Evolutionary conservation across 306 rosid species (phyloP).

Genomic region (Ormosia emarginata): DNA sequence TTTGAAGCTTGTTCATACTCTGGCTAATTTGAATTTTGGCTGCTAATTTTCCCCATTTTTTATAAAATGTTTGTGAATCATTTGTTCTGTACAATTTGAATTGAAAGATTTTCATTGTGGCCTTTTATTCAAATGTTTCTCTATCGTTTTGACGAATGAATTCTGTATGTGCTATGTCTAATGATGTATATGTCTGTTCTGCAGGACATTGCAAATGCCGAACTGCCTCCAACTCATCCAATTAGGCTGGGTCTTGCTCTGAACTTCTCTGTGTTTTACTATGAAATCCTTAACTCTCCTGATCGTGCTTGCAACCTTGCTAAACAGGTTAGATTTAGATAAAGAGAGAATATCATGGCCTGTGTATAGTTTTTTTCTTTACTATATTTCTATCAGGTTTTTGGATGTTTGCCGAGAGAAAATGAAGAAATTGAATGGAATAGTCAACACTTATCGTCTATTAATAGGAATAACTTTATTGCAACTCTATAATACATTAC

Average conservation of each 20-base stretch:
- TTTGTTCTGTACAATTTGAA: not conserved
- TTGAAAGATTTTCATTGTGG: not conserved
- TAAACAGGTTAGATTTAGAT: slow-evolving; percentile 64
- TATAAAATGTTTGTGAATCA: not conserved
- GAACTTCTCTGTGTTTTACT: slow-evolving; percentile 93
- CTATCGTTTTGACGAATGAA: not conserved
- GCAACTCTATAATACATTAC: not conserved
- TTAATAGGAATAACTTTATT: not conserved
- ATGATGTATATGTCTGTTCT: not conserved
- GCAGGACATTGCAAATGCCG: slow-evolving; percentile 92
- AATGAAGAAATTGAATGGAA: not conserved
- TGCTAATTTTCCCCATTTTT: no score
- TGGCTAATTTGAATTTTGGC: not conserved
- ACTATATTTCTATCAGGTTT: not conserved
- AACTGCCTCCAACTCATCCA: slow-evolving; percentile 93
- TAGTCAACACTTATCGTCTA: not conserved
- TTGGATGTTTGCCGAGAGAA: not conserved
- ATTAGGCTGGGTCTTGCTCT: slow-evolving; percentile 98
- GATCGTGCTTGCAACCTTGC: slow-evolving; percentile 99
- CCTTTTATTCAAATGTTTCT: not conserved
- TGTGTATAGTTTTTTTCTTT: not conserved
- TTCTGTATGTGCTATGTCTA: not conserved
- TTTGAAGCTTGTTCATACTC: not conserved
- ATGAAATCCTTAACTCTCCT: slow-evolving; percentile 95
- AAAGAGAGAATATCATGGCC: not conserved